Percentiles rank a stretch among this genome's conserved stretches.
Evolutionary conservation across 1,284 basidiomycete species (phyloP).

Genomic region (Rhizopogon parksii): DNA sequence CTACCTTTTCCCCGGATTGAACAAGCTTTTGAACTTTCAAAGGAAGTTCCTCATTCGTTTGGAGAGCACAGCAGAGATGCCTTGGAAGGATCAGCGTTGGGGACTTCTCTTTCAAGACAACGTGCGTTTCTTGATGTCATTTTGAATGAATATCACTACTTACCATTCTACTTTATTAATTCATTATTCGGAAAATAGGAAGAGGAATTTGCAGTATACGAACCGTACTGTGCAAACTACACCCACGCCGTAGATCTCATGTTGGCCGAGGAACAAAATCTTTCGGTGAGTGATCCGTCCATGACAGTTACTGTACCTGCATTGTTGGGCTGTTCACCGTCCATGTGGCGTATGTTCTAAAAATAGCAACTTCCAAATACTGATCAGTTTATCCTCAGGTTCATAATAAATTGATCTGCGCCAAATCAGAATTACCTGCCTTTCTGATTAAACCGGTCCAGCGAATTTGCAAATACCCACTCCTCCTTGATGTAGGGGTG

Average conservation of each 20-base stretch:
- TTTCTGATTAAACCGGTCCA: slow-evolving; percentile 90
- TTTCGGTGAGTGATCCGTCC: slow-evolving; percentile 54
- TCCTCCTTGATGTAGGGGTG: slow-evolving; percentile 74
- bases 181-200: slow-evolving; percentile 60
- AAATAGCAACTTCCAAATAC: slow-evolving; percentile 21
- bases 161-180: not conserved
- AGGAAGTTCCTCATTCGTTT: slow-evolving; percentile 93
- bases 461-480: slow-evolving; percentile 87
- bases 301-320: slow-evolving; percentile 7
- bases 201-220: slow-evolving; percentile 90
- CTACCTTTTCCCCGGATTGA: slow-evolving; percentile 91
- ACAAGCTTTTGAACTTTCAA: slow-evolving; percentile 95
- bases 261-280: slow-evolving; percentile 77
- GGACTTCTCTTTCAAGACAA: slow-evolving; percentile 76
- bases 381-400: slow-evolving; percentile 36
- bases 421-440: slow-evolving; percentile 83
- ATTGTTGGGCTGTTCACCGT: slow-evolving; percentile 18
- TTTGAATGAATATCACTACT: slow-evolving; percentile 12
- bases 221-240: slow-evolving; percentile 97
- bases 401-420: slow-evolving; percentile 71
- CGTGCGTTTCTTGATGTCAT: slow-evolving; percentile 42
- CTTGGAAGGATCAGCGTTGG: slow-evolving; percentile 89
- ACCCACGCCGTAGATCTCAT: slow-evolving; percentile 82
- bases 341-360: slow-evolving; percentile 29
- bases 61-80: slow-evolving; percentile 76